Evolutionary conservation across 225 moss, liverwort and hornwort genomes (phyloP).

Genomic region (Polytrichum formosum): DNA sequence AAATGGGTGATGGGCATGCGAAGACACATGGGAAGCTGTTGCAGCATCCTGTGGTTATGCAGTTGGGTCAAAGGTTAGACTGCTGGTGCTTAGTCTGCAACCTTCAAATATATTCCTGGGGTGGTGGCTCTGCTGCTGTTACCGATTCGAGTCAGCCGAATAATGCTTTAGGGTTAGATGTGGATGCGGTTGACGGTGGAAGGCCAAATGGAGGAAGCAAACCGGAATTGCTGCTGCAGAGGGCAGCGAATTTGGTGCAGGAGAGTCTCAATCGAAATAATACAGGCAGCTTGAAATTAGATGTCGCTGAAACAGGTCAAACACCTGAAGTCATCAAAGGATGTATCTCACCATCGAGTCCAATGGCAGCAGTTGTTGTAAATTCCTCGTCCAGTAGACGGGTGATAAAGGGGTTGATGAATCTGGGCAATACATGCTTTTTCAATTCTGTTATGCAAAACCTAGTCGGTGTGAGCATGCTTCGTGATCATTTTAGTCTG

Average conservation of each 20-base stretch:
- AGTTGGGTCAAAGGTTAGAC: constrained; percentile 36
- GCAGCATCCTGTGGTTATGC: constrained; percentile 59
- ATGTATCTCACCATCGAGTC: constrained; percentile 6
- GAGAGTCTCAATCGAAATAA: constrained; percentile 14
- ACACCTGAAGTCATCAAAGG: constrained; percentile 8
- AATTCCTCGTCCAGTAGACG: constrained; percentile 28
- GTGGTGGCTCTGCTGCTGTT: constrained; percentile 9
- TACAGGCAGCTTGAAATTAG: constrained; percentile 6
- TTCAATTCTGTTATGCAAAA: constrained; percentile 98
- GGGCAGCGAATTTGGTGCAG: constrained; percentile 39
- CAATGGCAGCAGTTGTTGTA: background rate
- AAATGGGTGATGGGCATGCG: constrained; percentile 35
- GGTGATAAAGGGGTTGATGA: constrained; percentile 74
- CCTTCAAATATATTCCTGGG: constrained; percentile 6
- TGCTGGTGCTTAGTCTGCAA: constrained; percentile 70
- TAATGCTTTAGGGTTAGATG: background rate
- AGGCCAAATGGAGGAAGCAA: constrained; percentile 14
- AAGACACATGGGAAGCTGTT: constrained; percentile 46
- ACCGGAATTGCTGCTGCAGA: constrained; percentile 25
- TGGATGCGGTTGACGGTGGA: constrained; percentile 3
- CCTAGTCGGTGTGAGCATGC: constrained; percentile 69
- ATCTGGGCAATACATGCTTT: constrained; percentile 88
- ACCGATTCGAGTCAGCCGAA: background rate
- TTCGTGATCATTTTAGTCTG: constrained; percentile 59
- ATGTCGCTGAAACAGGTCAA: constrained; percentile 1